These are phyloP conservation scores for Haplosporangium gracile DNA, from an alignment of 192 early-diverging fungal species.

Conservation along the genomic window DNA sequence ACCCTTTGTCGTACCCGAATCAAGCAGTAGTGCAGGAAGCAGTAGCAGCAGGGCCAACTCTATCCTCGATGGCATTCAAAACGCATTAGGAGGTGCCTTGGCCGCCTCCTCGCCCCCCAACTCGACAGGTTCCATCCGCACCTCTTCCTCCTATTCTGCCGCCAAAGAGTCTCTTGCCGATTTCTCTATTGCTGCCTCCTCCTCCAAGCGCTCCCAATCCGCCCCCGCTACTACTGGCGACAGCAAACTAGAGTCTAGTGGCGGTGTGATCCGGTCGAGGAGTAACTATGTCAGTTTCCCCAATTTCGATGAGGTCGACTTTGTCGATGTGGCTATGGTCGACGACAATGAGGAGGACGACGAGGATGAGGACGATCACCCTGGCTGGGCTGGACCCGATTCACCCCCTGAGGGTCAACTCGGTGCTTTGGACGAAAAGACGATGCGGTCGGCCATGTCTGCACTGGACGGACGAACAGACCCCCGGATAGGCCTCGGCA, in stretches of 20 bases:
- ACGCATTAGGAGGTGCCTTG: slow-evolving; percentile 13
- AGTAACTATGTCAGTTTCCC: slow-evolving; percentile 57
- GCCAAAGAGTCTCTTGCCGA: slow-evolving; percentile 45
- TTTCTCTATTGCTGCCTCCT: slow-evolving; percentile 41
- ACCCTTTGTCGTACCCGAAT: slow-evolving; percentile 14
- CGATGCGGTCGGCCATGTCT: neutral
- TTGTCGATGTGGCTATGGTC: slow-evolving; percentile 53
- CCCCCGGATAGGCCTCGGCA: slow-evolving; percentile 17
- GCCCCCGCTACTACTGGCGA: neutral
- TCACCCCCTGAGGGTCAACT: slow-evolving; percentile 32
- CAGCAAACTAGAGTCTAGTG: neutral
- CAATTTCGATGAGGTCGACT: slow-evolving; percentile 53
- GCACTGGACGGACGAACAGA: neutral
- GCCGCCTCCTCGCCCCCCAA: slow-evolving; percentile 19
- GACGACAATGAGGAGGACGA: slow-evolving; percentile 49
- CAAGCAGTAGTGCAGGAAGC: neutral
- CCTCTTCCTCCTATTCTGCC: slow-evolving; percentile 32
- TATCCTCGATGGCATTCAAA: slow-evolving; percentile 43
- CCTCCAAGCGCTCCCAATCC: slow-evolving; percentile 18
- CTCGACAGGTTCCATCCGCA: neutral
- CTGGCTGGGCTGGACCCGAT: slow-evolving; percentile 32
- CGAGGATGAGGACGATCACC: slow-evolving; percentile 38
- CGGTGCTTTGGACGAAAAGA: slow-evolving; percentile 20
- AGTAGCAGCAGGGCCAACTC: slow-evolving; percentile 32
- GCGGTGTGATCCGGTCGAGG: slow-evolving; percentile 36